phyloP scores from a whole-genome alignment of 73 alveolate genomes.

The Paramecium caudatum region DNA sequence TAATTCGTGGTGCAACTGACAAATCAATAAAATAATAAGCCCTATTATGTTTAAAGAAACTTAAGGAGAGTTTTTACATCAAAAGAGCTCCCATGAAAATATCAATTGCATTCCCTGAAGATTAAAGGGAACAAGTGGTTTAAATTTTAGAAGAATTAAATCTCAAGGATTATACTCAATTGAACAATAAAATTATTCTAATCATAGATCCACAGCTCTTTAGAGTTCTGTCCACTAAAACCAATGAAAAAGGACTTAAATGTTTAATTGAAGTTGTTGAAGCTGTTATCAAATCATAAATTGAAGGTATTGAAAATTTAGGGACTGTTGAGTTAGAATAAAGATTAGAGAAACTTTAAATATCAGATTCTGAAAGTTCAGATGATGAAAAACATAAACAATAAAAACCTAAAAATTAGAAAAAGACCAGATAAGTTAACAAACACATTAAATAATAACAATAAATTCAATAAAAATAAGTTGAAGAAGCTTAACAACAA shows the following conservation, averaged over 20 bases:
- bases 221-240: constrained; percentile 34
- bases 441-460: constrained; percentile 14
- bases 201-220: constrained; percentile 68
- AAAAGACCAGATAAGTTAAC: constrained; percentile 25
- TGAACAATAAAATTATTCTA: constrained; percentile 48
- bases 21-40: constrained; percentile 91
- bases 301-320: constrained; percentile 66
- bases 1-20: constrained; percentile 81
- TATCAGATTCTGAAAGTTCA: constrained; percentile 37
- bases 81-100: constrained; percentile 93
- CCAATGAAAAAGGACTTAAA: constrained; percentile 52
- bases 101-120: constrained; percentile 61
- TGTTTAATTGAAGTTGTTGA: constrained; percentile 15
- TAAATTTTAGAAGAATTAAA: constrained; percentile 44
- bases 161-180: constrained; percentile 31
- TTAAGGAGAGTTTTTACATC: constrained; percentile 82
- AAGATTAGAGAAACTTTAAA: constrained; percentile 56
- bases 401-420: background rate
- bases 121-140: constrained; percentile 43
- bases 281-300: constrained; percentile 4
- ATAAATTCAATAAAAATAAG: constrained; percentile 50
- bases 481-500: background rate
- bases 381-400: constrained; percentile 67
- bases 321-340: constrained; percentile 23
- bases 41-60: constrained; percentile 80